These are phyloP conservation scores for Ogataea minuta DNA, from an alignment of 805 yeast species.

Conservation along the genomic window DNA sequence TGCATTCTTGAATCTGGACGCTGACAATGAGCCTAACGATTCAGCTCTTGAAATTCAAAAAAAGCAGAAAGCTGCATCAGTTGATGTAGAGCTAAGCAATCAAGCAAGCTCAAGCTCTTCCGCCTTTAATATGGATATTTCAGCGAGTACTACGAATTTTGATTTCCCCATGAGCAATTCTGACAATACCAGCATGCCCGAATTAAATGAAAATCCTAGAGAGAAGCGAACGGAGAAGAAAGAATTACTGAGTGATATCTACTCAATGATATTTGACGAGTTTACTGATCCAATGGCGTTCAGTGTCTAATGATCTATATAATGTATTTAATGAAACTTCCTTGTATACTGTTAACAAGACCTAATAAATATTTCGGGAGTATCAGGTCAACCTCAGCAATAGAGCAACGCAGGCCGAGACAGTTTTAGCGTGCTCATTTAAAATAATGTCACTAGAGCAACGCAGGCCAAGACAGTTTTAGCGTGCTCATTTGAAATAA, in stretches of 20 bases:
- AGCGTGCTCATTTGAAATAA: no score
- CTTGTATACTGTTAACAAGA: neutral
- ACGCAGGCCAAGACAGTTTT: no score
- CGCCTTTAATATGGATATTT: neutral
- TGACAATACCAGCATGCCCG: neutral
- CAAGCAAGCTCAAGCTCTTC: neutral
- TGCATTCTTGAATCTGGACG: conserved; percentile 15
- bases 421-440: no score
- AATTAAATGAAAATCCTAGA: neutral
- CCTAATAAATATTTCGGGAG: no score
- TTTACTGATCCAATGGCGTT: conserved; percentile 38
- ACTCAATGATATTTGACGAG: conserved; percentile 46
- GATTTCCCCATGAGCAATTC: neutral
- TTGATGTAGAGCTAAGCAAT: neutral
- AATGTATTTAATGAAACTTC: conserved; percentile 1
- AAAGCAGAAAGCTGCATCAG: conserved; percentile 1
- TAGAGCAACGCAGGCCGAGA: no score
- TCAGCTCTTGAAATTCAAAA: neutral
- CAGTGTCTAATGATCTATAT: conserved; percentile 15
- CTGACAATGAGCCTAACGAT: neutral
- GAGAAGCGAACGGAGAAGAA: conserved; percentile 17
- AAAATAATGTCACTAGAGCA: no score
- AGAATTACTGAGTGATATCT: conserved; percentile 41
- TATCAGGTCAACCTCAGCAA: no score
- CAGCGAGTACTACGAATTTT: neutral